Evolutionary conservation across 768 basidiomycete genomes (phyloP).

Genomic region (Lactifluus hygrophoroides): DNA sequence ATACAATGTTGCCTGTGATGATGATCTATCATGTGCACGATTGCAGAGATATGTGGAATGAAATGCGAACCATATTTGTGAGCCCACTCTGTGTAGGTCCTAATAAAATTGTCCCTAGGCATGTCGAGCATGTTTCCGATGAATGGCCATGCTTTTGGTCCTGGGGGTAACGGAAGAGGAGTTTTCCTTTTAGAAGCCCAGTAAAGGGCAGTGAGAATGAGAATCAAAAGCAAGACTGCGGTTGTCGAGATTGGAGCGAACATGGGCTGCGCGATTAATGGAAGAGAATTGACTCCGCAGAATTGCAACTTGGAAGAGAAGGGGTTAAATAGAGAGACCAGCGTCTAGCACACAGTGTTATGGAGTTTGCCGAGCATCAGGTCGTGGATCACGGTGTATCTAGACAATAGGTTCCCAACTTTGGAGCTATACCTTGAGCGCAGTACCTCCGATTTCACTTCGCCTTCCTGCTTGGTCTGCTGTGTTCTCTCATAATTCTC

Average conservation of each 20-base stretch:
- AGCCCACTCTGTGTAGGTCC: neutral
- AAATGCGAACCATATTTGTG: neutral
- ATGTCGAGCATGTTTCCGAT: conserved; percentile 5
- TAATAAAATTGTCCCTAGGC: neutral
- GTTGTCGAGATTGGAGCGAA: neutral
- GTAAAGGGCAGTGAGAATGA: neutral
- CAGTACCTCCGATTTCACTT: too few species aligned
- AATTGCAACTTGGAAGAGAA: too few species aligned
- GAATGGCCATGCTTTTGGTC: neutral
- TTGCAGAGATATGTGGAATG: too few species aligned
- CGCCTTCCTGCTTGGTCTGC: too few species aligned
- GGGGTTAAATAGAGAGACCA: too few species aligned
- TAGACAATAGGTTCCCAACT: too few species aligned
- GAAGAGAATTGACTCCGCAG: too few species aligned
- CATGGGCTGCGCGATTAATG: neutral
- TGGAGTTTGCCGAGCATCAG: too few species aligned
- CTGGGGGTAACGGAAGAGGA: neutral
- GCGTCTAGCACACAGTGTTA: too few species aligned
- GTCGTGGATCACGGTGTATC: too few species aligned
- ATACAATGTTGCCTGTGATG: neutral
- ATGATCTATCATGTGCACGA: neutral
- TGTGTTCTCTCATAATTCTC: too few species aligned
- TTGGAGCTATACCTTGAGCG: too few species aligned
- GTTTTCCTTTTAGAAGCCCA: neutral
- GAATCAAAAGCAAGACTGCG: neutral